phyloP scores from a whole-genome alignment of 2,329 filamentous ascomycete species.

The Fusarium guadeloupense region DNA sequence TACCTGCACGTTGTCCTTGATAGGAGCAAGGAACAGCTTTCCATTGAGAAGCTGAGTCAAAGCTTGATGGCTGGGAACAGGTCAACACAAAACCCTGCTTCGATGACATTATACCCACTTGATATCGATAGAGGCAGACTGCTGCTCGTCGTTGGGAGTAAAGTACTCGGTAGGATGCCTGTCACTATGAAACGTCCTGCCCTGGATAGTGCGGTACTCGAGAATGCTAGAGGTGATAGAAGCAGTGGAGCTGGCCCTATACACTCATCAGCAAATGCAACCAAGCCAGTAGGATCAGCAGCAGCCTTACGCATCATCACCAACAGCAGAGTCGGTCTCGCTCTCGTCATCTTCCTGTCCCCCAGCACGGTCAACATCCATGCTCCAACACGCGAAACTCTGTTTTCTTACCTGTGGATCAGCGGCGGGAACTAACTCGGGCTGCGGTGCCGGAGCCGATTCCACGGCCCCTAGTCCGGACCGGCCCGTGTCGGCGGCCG shows the following conservation, averaged over 20 bases:
- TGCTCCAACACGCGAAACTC: background rate
- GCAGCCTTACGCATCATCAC: slow-evolving; percentile 20
- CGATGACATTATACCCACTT: slow-evolving; percentile 11
- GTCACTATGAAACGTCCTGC: slow-evolving; percentile 39
- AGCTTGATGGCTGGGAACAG: slow-evolving; percentile 31
- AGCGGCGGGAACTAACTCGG: slow-evolving; percentile 29
- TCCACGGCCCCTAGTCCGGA: slow-evolving; percentile 25
- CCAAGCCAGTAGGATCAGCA: background rate
- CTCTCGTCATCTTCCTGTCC: slow-evolving; percentile 22
- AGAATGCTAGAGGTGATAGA: slow-evolving; percentile 38
- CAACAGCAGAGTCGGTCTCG: slow-evolving; percentile 27
- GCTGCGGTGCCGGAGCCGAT: slow-evolving; percentile 20
- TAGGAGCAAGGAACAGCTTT: slow-evolving; percentile 33
- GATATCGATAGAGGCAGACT: slow-evolving; percentile 39
- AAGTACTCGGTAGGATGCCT: slow-evolving; percentile 37
- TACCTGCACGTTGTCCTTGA: slow-evolving; percentile 30
- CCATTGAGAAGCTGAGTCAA: slow-evolving; percentile 29
- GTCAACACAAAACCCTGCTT: background rate
- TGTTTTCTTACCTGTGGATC: slow-evolving; percentile 22
- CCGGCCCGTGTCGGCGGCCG: slow-evolving; percentile 7
- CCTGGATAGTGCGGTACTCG: slow-evolving; percentile 37
- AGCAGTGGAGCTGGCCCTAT: slow-evolving; percentile 37
- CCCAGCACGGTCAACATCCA: background rate
- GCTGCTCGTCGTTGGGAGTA: slow-evolving; percentile 39
- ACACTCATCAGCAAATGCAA: background rate